A percentile compares a stretch with the other conserved stretches of the same genome.
Evolutionary conservation across 2,329 filamentous ascomycete species (phyloP).

Genomic region (Coniella lustricola): DNA sequence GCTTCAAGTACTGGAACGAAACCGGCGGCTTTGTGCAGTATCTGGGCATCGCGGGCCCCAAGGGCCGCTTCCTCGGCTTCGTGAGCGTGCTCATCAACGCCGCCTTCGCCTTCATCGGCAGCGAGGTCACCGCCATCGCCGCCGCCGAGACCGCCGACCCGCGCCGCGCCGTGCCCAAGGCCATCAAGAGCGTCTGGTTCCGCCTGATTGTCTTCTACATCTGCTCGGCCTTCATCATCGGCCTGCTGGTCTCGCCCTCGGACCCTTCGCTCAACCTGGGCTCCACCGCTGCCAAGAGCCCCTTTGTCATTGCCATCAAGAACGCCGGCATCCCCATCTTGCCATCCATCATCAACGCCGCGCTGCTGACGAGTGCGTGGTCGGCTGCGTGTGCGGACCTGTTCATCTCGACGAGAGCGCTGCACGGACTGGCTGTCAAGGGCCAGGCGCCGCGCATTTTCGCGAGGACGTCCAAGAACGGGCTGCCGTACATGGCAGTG

Average conservation of each 20-base stretch:
- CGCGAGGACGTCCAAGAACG: slow-evolving; percentile 50
- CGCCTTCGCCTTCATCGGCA: slow-evolving; percentile 65
- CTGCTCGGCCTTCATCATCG: slow-evolving; percentile 61
- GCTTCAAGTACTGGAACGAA: slow-evolving; percentile 63
- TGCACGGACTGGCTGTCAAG: slow-evolving; percentile 59
- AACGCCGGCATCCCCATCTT: slow-evolving; percentile 58
- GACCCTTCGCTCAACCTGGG: slow-evolving; percentile 43
- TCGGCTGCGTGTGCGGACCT: slow-evolving; percentile 74
- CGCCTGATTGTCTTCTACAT: slow-evolving; percentile 66
- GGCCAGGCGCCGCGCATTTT: slow-evolving; percentile 56
- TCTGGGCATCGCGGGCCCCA: slow-evolving; percentile 40
- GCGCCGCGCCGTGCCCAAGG: slow-evolving; percentile 62
- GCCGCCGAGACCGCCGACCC: slow-evolving; percentile 71
- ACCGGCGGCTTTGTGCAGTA: slow-evolving; percentile 63
- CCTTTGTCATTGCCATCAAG: slow-evolving; percentile 54
- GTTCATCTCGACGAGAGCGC: slow-evolving; percentile 63
- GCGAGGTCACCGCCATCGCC: slow-evolving; percentile 71
- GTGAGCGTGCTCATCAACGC: slow-evolving; percentile 63
- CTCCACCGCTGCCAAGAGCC: slow-evolving; percentile 56
- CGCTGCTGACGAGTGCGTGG: slow-evolving; percentile 70
- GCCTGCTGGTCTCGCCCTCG: slow-evolving; percentile 58
- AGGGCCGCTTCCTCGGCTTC: slow-evolving; percentile 61
- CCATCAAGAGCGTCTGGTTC: slow-evolving; percentile 70
- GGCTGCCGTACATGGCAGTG: slow-evolving; percentile 59
- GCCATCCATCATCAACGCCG: slow-evolving; percentile 67